Evolutionary conservation across 805 yeast genomes (phyloP), one percentile per base, ranked within the genome.

Genomic region (Sporopachydermia lactativora): DNA sequence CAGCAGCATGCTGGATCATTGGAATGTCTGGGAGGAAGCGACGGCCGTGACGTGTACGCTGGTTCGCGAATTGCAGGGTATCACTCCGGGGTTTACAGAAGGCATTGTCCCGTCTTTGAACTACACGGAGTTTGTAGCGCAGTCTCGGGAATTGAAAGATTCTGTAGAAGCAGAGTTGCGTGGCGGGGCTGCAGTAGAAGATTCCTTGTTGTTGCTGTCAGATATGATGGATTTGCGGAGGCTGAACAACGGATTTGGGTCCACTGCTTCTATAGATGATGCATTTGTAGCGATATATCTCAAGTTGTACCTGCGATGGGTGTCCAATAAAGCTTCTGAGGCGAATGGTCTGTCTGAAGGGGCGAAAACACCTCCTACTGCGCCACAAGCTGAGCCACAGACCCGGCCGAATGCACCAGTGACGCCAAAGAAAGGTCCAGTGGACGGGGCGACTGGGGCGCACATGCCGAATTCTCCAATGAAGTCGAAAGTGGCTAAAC

Each of bases 161-260:
- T 56, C 54, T 1, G 65, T 62, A 0, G 57, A 64, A 4, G 58
- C 72, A 3, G 52, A 60, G 1, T 53, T 60, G 3, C 61, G 67
- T 18, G 57, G 64, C 18, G 54, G 62, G 1, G 49, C 60, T 15
- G 15, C 37, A 14, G 17, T 39, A 42, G 15, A 39, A 35, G 38
- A 35, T 39, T 18, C n/a, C 19, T 6, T 75, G 2, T 64, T 69
- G 39, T 60, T 70, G 28, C 51, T 81, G 11, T 59, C 57, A 42
- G 76, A 76, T 16, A 53, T 73, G 5, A 63, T 68, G 13, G 88
- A 79, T 39, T 65, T 81, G 49, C 66, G 83, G 46, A 70, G 79
- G 44, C 66, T 80, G 59, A 83, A 85, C 45, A 81, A 79, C 53
- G 94, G 94, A 0, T 78, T 77, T 54, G 89, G 86, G 0, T 75